Evolutionary conservation across 169 alveolate genomes (phyloP).

Genomic region (Amoebophrya sp.): DNA sequence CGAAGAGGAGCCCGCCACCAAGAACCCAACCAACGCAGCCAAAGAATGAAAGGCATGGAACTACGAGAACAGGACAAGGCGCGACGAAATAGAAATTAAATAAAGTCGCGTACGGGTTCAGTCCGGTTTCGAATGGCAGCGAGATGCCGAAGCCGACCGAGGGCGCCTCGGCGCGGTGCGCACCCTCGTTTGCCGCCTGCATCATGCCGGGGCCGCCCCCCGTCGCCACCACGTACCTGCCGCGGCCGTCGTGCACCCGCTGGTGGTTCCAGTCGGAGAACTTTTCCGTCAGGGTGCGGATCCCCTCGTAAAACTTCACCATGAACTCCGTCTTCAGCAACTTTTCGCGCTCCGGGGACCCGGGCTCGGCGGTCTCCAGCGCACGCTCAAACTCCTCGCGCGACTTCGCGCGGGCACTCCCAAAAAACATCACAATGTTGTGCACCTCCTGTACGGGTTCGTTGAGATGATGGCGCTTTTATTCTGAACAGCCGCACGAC

Average conservation of each 20-base stretch:
- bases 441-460: neutral
- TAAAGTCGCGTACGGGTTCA: slow-evolving; percentile 29
- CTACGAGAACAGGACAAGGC: too few species aligned
- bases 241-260: neutral
- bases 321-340: neutral
- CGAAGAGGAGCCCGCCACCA: too few species aligned
- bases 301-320: neutral
- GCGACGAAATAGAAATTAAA: too few species aligned
- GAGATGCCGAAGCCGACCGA: slow-evolving; percentile 29
- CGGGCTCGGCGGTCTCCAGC: neutral
- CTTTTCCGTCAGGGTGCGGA: neutral
- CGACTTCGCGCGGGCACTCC: neutral
- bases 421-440: neutral
- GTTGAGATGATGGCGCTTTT: too few species aligned
- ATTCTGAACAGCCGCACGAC: too few species aligned
- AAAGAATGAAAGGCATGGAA: too few species aligned
- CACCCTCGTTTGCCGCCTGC: neutral
- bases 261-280: neutral
- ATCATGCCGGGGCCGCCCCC: neutral
- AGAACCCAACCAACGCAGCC: too few species aligned
- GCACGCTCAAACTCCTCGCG: neutral
- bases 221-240: neutral
- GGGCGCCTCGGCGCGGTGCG: neutral
- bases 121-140: slow-evolving; percentile 44
- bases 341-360: neutral